Evolutionary conservation across 495 filamentous ascomycete genomes (phyloP).

Genomic region (Friedmanniomyces endolithicus): DNA sequence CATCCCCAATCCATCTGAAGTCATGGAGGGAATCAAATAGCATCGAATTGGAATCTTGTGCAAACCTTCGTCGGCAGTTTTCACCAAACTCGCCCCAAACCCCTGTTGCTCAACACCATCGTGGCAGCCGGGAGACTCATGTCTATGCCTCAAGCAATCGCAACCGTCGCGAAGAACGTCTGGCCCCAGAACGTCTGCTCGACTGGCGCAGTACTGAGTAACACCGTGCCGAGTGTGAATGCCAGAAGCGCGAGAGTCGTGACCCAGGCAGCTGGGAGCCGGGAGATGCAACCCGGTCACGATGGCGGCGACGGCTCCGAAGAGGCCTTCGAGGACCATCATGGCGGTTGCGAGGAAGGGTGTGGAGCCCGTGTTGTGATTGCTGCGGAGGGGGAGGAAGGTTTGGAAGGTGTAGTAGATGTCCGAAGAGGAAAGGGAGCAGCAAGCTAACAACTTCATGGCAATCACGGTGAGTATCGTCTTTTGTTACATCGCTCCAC

Average conservation of each 20-base stretch:
- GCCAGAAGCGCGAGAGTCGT: slow-evolving; percentile 37
- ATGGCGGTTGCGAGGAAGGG: slow-evolving; percentile 34
- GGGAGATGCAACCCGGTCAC: slow-evolving; percentile 32
- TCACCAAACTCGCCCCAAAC: slow-evolving; percentile 48
- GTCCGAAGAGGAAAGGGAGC: too few species aligned
- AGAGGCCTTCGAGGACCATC: slow-evolving; percentile 28
- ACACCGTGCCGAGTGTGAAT: slow-evolving; percentile 32
- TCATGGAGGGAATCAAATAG: too few species aligned
- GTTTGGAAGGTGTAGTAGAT: slow-evolving; percentile 36
- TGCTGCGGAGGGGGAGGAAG: slow-evolving; percentile 26
- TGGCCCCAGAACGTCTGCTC: slow-evolving; percentile 47
- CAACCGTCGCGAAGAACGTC: slow-evolving; percentile 42
- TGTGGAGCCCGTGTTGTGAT: slow-evolving; percentile 3
- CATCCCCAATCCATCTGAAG: too few species aligned
- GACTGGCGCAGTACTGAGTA: slow-evolving; percentile 36
- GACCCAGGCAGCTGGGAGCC: slow-evolving; percentile 31
- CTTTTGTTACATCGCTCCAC: too few species aligned
- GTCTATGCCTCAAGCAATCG: slow-evolving; percentile 51
- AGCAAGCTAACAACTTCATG: too few species aligned
- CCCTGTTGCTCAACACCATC: slow-evolving; percentile 53
- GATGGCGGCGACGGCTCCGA: slow-evolving; percentile 33
- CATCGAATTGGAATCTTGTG: too few species aligned
- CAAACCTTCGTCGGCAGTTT: too few species aligned
- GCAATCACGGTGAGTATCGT: not conserved
- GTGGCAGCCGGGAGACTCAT: slow-evolving; percentile 48